Evolutionary conservation across 2,329 filamentous ascomycete species (phyloP).

Genomic region (Epichloe sp.): DNA sequence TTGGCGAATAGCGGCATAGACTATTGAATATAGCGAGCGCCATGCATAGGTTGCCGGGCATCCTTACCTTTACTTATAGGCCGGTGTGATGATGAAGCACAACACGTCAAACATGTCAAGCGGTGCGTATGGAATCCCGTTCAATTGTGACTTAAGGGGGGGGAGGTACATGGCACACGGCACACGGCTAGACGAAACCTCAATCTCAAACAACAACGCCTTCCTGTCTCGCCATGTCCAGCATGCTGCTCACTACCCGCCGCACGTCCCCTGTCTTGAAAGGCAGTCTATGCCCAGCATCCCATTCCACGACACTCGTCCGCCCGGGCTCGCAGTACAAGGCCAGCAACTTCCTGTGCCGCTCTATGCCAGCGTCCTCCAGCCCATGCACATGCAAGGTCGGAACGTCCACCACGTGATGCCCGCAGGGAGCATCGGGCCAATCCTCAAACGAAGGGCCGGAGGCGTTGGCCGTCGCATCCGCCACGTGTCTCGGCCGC

Average conservation of each 20-base stretch:
- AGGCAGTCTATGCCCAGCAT: slow-evolving; percentile 57
- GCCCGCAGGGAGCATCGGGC: slow-evolving; percentile 35
- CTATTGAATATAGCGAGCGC: not conserved
- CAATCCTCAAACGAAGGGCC: slow-evolving; percentile 15
- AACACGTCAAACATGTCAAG: too few relatives aligned
- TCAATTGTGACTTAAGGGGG: not conserved
- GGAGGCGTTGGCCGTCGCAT: slow-evolving; percentile 13
- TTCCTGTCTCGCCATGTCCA: slow-evolving; percentile 12
- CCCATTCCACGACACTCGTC: slow-evolving; percentile 54
- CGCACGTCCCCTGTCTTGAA: slow-evolving; percentile 55
- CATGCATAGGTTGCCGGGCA: not conserved
- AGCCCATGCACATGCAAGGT: slow-evolving; percentile 32
- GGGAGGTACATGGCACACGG: too few relatives aligned
- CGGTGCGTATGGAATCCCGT: too few relatives aligned
- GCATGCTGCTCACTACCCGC: slow-evolving; percentile 14
- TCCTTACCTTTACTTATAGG: too few relatives aligned
- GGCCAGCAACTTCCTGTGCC: slow-evolving; percentile 34
- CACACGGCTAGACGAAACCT: too few relatives aligned
- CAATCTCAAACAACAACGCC: slow-evolving; percentile 2
- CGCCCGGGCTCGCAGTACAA: slow-evolving; percentile 45
- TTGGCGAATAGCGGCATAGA: slow-evolving; percentile 2
- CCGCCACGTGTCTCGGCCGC: slow-evolving; percentile 34
- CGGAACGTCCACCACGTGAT: slow-evolving; percentile 18
- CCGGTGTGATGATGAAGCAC: too few relatives aligned
- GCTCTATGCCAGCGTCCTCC: slow-evolving; percentile 46